These are phyloP conservation scores for Rubia tinctorum DNA, from an alignment of 305 asterid species.

Conservation along the genomic window DNA sequence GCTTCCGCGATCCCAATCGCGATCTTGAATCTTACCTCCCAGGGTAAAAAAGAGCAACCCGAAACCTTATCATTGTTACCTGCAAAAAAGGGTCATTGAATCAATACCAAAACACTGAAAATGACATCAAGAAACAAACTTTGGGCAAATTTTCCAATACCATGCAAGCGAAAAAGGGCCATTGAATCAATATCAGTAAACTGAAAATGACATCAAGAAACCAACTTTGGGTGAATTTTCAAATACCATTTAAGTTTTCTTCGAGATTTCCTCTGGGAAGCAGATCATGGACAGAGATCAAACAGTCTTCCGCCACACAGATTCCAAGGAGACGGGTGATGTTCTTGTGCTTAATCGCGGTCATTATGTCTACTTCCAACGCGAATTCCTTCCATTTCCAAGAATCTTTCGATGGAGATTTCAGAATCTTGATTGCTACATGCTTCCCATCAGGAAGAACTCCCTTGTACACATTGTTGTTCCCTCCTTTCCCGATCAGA, in stretches of 20 bases:
- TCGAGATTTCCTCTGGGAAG: constrained; percentile 71
- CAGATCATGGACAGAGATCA: constrained; percentile 68
- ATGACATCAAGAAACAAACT: not conserved
- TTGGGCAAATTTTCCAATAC: constrained; percentile 22
- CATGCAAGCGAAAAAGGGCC: constrained; percentile 31
- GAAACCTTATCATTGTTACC: constrained; percentile 28
- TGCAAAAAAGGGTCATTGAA: constrained; percentile 4
- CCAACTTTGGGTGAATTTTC: not conserved
- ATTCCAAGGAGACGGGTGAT: constrained; percentile 69
- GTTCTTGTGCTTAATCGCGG: constrained; percentile 63
- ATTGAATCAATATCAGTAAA: constrained; percentile 9
- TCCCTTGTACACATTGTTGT: constrained; percentile 78
- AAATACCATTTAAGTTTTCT: constrained; percentile 67
- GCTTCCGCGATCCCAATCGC: constrained; percentile 85
- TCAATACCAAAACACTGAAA: constrained; percentile 7
- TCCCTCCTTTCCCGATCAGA: constrained; percentile 77
- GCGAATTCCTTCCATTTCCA: constrained; percentile 60
- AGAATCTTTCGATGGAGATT: constrained; percentile 57
- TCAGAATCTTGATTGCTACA: constrained; percentile 70
- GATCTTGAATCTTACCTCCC: constrained; percentile 71
- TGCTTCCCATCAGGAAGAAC: constrained; percentile 59
- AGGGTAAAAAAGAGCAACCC: constrained; percentile 37
- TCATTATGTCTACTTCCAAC: constrained; percentile 74
- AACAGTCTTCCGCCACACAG: constrained; percentile 48
- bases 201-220: not conserved